These are phyloP conservation scores for Litchi chinensis DNA, from an alignment of 345 rosid genomes.

Conservation along the genomic window DNA sequence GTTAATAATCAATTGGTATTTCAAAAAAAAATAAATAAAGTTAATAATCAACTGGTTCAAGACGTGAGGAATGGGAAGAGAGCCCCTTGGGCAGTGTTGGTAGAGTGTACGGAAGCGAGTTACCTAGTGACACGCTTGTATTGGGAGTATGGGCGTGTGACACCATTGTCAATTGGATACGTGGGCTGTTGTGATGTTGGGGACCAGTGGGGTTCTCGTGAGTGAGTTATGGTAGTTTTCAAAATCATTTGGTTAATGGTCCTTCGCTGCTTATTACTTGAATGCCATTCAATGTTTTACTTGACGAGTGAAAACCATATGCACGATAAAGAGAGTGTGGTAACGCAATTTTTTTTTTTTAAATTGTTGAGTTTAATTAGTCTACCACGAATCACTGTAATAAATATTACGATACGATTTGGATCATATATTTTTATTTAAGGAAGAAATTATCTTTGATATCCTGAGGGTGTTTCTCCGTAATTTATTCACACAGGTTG, in stretches of 20 bases:
- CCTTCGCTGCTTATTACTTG: too few species aligned
- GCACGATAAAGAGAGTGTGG: background rate
- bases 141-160: background rate
- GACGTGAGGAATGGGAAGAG: background rate
- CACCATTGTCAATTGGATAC: background rate
- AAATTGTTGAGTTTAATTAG: too few species aligned
- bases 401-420: too few species aligned
- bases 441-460: too few species aligned
- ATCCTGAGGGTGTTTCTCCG: too few species aligned
- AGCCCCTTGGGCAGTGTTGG: background rate
- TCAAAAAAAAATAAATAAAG: too few species aligned
- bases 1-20: background rate
- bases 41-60: background rate
- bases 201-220: background rate
- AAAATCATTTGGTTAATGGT: background rate
- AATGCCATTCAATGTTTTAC: background rate
- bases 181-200: background rate
- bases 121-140: background rate
- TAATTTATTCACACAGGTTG: too few species aligned
- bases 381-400: too few species aligned
- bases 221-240: background rate
- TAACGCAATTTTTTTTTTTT: background rate
- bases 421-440: too few species aligned
- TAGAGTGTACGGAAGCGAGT: too few species aligned
- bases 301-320: background rate